Percentiles rank a stretch among this genome's conserved stretches.
These are phyloP conservation scores for Persicaria maculosa DNA, from an alignment of 148 eudicot species.

Conservation along the genomic window DNA sequence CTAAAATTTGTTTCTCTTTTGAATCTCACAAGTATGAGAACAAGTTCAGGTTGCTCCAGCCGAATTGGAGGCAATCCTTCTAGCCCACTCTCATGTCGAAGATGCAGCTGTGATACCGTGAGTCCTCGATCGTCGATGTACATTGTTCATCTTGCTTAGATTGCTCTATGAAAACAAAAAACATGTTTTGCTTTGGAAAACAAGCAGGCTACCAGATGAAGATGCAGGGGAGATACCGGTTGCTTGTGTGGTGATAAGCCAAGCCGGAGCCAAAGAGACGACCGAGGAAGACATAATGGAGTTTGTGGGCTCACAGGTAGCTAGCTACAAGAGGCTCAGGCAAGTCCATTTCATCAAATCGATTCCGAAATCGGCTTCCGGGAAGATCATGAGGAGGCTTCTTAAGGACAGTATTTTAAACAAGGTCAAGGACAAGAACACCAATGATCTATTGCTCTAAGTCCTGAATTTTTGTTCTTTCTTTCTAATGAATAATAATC, in stretches of 20 bases:
- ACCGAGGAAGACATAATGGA: constrained; percentile 60
- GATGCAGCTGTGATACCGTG: constrained; percentile 91
- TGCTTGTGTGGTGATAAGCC: constrained; percentile 73
- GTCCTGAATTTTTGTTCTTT: not conserved
- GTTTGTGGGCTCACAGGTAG: constrained; percentile 67
- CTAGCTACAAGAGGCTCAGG: constrained; percentile 63
- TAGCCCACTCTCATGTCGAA: constrained; percentile 65
- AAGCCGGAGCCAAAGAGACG: constrained; percentile 38
- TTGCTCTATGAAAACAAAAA: not conserved
- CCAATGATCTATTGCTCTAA: not conserved
- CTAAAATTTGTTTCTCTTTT: not conserved
- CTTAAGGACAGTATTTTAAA: constrained; percentile 35
- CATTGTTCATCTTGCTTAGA: not conserved
- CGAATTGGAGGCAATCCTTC: constrained; percentile 81
- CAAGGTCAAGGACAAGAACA: constrained; percentile 15
- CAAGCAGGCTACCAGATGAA: constrained; percentile 61
- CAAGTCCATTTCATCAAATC: constrained; percentile 60
- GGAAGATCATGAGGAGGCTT: constrained; percentile 43
- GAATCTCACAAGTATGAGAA: not conserved
- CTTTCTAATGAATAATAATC: not conserved
- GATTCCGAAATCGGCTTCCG: constrained; percentile 75
- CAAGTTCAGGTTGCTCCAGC: constrained; percentile 84
- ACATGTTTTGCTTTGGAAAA: not conserved
- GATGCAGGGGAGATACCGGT: constrained; percentile 97
- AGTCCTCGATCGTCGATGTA: constrained; percentile 2